These are phyloP conservation scores for Hypsizygus ulmarius DNA, from an alignment of 1,284 basidiomycete species.

Conservation along the genomic window DNA sequence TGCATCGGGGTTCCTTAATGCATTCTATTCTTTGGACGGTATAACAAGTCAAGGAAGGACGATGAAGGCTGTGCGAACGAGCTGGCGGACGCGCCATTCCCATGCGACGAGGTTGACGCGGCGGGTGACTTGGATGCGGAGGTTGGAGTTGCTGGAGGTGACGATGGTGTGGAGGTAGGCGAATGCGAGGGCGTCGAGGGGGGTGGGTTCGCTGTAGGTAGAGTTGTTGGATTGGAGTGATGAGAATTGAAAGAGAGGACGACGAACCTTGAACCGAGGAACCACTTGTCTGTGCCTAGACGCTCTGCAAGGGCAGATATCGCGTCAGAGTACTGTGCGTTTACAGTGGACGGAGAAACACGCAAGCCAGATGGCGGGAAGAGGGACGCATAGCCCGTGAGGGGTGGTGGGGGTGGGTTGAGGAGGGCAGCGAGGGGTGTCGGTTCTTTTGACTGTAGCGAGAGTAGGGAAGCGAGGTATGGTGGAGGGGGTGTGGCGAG, in stretches of 20 bases:
- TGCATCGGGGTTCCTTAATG: too few relatives aligned
- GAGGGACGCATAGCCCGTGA: conserved; percentile 63
- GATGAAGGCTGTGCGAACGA: conserved; percentile 54
- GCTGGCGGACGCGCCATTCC: conserved; percentile 65
- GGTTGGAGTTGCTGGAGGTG: conserved; percentile 40
- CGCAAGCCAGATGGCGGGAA: conserved; percentile 59
- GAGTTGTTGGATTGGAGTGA: conserved; percentile 11
- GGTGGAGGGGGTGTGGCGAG: conserved; percentile 23
- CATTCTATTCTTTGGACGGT: too few relatives aligned
- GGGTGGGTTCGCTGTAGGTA: conserved; percentile 58
- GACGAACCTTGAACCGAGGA: conserved; percentile 69
- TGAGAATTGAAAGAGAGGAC: background rate
- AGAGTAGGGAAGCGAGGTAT: conserved; percentile 39
- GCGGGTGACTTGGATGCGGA: conserved; percentile 63
- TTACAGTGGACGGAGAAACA: conserved; percentile 46
- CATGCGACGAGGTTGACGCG: conserved; percentile 73
- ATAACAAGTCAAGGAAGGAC: background rate
- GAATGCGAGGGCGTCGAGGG: conserved; percentile 74
- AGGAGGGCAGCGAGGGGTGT: conserved; percentile 44
- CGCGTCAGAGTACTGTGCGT: conserved; percentile 65
- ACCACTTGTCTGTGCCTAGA: conserved; percentile 72
- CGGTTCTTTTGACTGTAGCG: conserved; percentile 22
- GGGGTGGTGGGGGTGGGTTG: conserved; percentile 61
- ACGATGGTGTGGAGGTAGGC: conserved; percentile 73
- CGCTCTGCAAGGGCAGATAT: conserved; percentile 69